Conservation (phyloP, 441 rosid species). For the Gossypium trilobum region DNA sequence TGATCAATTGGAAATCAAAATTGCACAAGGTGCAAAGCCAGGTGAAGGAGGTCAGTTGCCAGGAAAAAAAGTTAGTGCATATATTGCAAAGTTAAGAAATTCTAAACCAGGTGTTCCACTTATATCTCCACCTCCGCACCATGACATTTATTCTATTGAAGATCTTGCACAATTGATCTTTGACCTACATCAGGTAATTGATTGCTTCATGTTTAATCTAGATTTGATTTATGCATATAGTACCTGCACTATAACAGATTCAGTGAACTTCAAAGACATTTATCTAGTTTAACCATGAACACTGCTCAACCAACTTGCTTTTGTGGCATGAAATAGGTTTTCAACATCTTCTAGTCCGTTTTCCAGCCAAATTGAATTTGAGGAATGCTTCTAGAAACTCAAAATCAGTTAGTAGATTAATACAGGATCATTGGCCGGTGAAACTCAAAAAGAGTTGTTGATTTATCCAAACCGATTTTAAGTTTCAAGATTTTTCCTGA, state of each 20-base stretch:
- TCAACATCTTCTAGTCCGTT: background rate
- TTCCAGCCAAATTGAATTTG: background rate
- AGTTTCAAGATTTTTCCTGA: background rate
- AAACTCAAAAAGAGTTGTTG: background rate
- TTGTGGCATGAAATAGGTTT: conserved; percentile 4
- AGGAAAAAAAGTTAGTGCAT: conserved; percentile 98
- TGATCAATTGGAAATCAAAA: conserved; percentile 89
- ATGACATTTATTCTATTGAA: conserved; percentile 93
- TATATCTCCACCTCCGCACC: conserved; percentile 98
- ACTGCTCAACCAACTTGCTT: background rate
- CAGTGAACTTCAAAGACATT: background rate
- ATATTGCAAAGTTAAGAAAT: conserved; percentile 86
- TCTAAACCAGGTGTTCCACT: conserved; percentile 99
- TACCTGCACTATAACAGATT: background rate
- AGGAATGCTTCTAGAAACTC: background rate
- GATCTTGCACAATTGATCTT: conserved; percentile 95
- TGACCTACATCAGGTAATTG: conserved; percentile 91
- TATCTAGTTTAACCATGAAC: background rate
- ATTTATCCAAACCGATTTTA: background rate
- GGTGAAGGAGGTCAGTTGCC: conserved; percentile 99
- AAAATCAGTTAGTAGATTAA: background rate
- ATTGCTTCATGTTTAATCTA: conserved; percentile 17
- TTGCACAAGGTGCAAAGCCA: conserved; percentile 99
- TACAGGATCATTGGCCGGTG: background rate
- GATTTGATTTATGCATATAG: background rate